phyloP scores from a whole-genome alignment of 2,329 filamentous ascomycete genomes.

The Xylaria sp. region DNA sequence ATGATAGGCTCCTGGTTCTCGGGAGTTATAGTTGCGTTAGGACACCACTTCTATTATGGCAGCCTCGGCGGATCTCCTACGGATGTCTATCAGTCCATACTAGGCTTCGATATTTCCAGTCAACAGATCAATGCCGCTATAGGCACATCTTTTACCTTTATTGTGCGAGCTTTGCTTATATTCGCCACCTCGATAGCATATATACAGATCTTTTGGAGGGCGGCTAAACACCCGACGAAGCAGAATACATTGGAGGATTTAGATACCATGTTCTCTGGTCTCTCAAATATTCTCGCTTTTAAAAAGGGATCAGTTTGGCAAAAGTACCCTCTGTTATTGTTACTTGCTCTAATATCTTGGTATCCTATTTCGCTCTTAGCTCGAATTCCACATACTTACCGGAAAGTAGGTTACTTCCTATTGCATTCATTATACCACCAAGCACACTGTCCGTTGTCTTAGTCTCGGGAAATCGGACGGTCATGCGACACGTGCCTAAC shows the following conservation, averaged over 20 bases:
- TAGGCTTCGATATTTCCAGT: neutral
- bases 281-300: neutral
- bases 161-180: neutral
- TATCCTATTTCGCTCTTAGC: neutral
- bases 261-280: neutral
- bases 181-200: neutral
- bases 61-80: neutral
- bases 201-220: neutral
- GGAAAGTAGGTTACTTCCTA: neutral
- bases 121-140: neutral
- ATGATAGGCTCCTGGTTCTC: neutral
- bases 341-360: neutral
- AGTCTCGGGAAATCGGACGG: neutral
- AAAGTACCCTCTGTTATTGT: neutral
- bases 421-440: neutral
- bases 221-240: neutral
- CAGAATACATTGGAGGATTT: neutral
- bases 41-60: neutral
- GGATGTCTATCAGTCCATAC: neutral
- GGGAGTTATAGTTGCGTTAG: neutral
- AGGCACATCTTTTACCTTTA: neutral
- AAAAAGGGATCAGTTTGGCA: neutral
- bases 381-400: neutral
- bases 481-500: neutral
- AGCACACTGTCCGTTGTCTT: neutral